Conservation (phyloP, 2,329 filamentous ascomycete species). For the Alternaria solani region DNA sequence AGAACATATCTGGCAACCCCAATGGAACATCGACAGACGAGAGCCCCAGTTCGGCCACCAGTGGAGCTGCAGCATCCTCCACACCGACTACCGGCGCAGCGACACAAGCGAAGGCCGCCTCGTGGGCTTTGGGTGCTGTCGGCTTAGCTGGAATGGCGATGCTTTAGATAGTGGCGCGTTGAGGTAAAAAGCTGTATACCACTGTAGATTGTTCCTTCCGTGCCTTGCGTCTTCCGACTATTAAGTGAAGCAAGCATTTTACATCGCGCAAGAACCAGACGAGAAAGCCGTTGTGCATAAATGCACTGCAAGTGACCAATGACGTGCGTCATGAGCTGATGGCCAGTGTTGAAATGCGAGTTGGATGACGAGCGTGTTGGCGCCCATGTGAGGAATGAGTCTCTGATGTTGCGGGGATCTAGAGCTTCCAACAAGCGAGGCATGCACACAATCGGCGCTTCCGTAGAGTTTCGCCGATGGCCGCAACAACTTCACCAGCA, state of each 20-base stretch:
- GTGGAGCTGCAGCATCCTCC: constrained; percentile 24
- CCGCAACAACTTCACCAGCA: constrained; percentile 38
- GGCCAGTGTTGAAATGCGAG: neutral
- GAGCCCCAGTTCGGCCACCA: constrained; percentile 29
- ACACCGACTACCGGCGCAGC: constrained; percentile 35
- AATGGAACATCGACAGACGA: constrained; percentile 51
- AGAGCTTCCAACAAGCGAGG: constrained; percentile 31
- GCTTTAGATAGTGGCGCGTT: constrained; percentile 24
- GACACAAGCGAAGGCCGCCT: constrained; percentile 39
- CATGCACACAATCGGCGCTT: constrained; percentile 38
- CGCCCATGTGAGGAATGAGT: neutral
- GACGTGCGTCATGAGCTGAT: neutral
- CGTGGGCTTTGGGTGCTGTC: constrained; percentile 47
- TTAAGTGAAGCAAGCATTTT: neutral
- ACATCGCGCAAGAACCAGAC: neutral
- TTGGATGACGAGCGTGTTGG: neutral
- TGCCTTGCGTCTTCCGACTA: neutral
- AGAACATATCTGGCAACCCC: constrained; percentile 56
- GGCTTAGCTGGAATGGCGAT: constrained; percentile 44
- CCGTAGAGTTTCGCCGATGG: constrained; percentile 32
- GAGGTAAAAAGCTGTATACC: neutral
- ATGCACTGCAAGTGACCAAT: neutral
- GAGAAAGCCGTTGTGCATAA: neutral
- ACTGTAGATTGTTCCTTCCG: neutral
- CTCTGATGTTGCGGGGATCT: constrained; percentile 25